Evolutionary conservation across 495 filamentous ascomycete species (phyloP).

Genomic region (Lentithecium fluviatile): DNA sequence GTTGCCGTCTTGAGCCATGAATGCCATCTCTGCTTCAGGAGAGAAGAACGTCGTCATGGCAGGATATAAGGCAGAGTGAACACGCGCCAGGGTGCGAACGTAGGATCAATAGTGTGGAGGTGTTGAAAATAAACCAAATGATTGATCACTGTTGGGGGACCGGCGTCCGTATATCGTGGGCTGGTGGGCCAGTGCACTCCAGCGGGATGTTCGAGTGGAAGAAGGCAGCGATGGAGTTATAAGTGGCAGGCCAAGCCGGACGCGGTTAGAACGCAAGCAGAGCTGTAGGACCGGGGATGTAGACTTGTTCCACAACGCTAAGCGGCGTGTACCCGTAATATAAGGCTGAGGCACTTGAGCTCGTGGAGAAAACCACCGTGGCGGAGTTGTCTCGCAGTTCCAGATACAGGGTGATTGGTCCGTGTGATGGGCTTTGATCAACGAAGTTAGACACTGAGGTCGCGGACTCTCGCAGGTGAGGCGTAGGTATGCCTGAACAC

Average conservation of each 20-base stretch:
- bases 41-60: constrained; percentile 41
- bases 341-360: constrained; percentile 30
- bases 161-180: constrained; percentile 22
- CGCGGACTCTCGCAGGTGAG: background rate
- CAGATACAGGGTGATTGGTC: constrained; percentile 27
- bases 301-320: constrained; percentile 21
- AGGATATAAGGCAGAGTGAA: background rate
- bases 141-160: background rate
- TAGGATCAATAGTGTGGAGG: background rate
- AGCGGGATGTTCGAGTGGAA: constrained; percentile 13
- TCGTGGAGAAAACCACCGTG: constrained; percentile 16
- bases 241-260: constrained; percentile 15
- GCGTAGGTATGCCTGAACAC: background rate
- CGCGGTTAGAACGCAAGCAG: constrained; percentile 13
- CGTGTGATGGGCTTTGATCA: constrained; percentile 26
- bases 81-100: background rate
- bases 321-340: constrained; percentile 19
- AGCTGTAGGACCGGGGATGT: constrained; percentile 17
- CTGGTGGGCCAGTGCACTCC: constrained; percentile 20
- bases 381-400: constrained; percentile 35
- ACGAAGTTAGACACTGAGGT: constrained; percentile 24
- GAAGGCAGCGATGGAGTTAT: constrained; percentile 11
- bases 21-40: constrained; percentile 37
- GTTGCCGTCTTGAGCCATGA: constrained; percentile 37
- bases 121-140: background rate